These are phyloP conservation scores for Paraconiothyrium brasiliense DNA, from an alignment of 2,329 filamentous ascomycete species.

Conservation along the genomic window DNA sequence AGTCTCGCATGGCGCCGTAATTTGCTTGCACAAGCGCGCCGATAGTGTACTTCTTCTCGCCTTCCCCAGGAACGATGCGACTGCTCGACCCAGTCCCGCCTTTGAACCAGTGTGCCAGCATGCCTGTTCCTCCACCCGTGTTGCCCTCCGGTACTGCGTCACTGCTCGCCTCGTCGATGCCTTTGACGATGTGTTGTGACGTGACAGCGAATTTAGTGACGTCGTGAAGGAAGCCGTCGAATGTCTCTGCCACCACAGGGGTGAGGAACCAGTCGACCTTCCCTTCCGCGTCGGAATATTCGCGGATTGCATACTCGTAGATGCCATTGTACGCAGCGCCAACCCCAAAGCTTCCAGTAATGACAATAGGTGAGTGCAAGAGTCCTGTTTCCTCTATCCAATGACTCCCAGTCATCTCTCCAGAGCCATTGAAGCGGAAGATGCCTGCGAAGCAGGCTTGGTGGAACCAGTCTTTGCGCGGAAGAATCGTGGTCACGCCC, in stretches of 20 bases:
- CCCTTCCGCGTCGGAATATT: conserved; percentile 53
- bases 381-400: conserved; percentile 71
- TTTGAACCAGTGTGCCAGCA: conserved; percentile 73
- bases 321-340: conserved; percentile 68
- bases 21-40: conserved; percentile 72
- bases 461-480: conserved; percentile 53
- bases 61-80: conserved; percentile 57
- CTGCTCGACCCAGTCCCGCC: conserved; percentile 72
- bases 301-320: conserved; percentile 63
- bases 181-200: conserved; percentile 62
- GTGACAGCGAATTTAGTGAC: conserved; percentile 64
- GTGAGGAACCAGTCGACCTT: conserved; percentile 63
- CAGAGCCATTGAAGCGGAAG: conserved; percentile 71
- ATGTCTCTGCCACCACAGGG: conserved; percentile 71
- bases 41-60: conserved; percentile 62
- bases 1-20: conserved; percentile 66
- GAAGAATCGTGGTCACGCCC: conserved; percentile 56
- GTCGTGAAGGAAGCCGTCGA: conserved; percentile 70
- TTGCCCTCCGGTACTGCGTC: conserved; percentile 69
- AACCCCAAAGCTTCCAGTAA: conserved; percentile 68
- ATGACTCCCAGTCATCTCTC: conserved; percentile 69
- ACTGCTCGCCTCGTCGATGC: conserved; percentile 62
- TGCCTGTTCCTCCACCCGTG: conserved; percentile 73
- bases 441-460: conserved; percentile 54
- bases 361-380: conserved; percentile 66